Evolutionary conservation across 2,329 filamentous ascomycete genomes (phyloP), one percentile per base, ranked within the genome.

Genomic region (Stemphylium vesicarium): DNA sequence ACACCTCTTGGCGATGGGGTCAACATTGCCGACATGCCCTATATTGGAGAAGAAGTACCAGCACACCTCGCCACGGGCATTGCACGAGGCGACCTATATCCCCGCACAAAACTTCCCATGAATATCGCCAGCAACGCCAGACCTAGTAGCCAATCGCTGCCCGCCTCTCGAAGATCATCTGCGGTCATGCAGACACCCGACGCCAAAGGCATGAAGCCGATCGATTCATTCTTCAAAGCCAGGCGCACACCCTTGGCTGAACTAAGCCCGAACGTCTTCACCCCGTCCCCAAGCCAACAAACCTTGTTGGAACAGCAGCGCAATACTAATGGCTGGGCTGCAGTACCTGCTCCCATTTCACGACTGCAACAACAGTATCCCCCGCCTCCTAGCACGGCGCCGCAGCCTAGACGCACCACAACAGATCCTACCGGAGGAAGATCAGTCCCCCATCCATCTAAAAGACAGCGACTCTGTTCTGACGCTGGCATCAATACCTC

Each of bases 21-120:
- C 18, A 84, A 87, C 20, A 79, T 88, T 0, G 84, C 87, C 9
- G 84, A 89, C 37, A 88, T 96, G 82, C 84, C 89, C 1, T 98
- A 89, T 66, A 91, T 99, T 60, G 96, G 95, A 26, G 80, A 83
- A 16, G 82, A 86, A 62, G 84, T 96, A 39, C 86, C 90, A 29
- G 79, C 88, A 1, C 81, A 87, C 43, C 74, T 91, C 54, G 92
- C 94, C 7, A 81, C 82, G 45, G 87, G 86, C 5, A 88, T 99
- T 54, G 92, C 95, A 20, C 79, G 74, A 33, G 95, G 95, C 32
- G 90, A 96, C 63, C 76, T 97, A 40, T 89, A 98, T 72, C 95
- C 95, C 2, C 95, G 94, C 63, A 96, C 92, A 1, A 98, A 97
- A 75, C 74, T 87, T 56, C 83, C 81, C 2, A 81, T 88, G 42